These are phyloP conservation scores for Scolecobasidium constrictum DNA, from an alignment of 2,329 filamentous ascomycete species.

Conservation along the genomic window DNA sequence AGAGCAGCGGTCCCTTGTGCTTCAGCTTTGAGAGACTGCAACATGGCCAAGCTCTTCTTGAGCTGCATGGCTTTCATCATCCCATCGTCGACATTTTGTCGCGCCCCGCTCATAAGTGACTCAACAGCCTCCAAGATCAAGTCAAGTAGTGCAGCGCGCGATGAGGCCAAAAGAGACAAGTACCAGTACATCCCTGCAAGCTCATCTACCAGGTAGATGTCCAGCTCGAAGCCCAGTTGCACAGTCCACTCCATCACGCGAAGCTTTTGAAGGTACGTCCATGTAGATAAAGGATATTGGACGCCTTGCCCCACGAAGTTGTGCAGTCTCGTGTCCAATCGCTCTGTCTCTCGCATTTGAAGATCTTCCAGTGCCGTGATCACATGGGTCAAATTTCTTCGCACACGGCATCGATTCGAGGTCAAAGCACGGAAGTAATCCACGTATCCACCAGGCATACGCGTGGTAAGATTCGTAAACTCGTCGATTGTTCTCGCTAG, in stretches of 20 bases:
- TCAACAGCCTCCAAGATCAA: background rate
- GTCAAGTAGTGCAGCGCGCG: background rate
- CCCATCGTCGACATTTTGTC: background rate
- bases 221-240: conserved; percentile 87
- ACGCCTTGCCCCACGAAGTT: conserved; percentile 34
- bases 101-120: background rate
- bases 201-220: conserved; percentile 80
- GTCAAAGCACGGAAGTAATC: conserved; percentile 77
- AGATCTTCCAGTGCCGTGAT: conserved; percentile 79
- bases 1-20: conserved; percentile 19
- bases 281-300: conserved; percentile 47
- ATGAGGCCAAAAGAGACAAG: conserved; percentile 1
- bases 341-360: conserved; percentile 64
- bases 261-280: conserved; percentile 87
- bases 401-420: conserved; percentile 80
- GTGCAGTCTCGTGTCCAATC: conserved; percentile 60
- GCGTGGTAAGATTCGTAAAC: conserved; percentile 38
- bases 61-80: background rate
- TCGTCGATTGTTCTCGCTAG: conserved; percentile 65
- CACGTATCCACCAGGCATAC: conserved; percentile 44
- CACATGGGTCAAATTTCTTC: conserved; percentile 79
- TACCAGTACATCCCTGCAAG: conserved; percentile 77
- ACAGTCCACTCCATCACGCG: conserved; percentile 76
- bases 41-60: background rate
- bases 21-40: conserved; percentile 19